Evolutionary conservation across 1,139 yeast genomes (phyloP), one percentile per base, ranked within the genome.

Genomic region (Casaregolazyma suthepensis): DNA sequence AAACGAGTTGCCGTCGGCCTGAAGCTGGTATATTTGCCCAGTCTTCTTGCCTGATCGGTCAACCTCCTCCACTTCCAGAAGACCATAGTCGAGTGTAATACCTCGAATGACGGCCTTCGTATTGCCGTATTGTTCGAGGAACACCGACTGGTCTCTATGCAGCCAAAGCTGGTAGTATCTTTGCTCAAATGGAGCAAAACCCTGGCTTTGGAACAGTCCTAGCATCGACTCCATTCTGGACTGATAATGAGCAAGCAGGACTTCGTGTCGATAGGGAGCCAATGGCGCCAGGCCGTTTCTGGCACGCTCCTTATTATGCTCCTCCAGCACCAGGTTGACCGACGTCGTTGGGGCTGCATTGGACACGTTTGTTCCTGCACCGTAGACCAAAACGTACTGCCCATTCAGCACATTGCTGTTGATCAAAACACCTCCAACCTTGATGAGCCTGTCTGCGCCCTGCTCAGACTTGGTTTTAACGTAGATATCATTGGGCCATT

Each of bases 401-500:
- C 79, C 75, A 23, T 68, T 68, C 42, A 85, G 66, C 50, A 80
- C 80, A 62, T 85, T 88, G 1, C 95, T 85, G 67, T 88, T 91
- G 43, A 91, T 89, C 45, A 94, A 68, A 5, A 93, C 79, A 0
- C 99, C 99, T 1, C 93, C 83, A 2, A 91, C 78, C 66, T 94
- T 94, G 43, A 82, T 80, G 67, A 81, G 87, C 10, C 81, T 80
- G 3, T 55, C 74, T 57, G 37, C 73, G 57, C 48, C 68, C 61
- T 46, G 63, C 48, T 40, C 56, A 13, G 56, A 29, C 18, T 31
- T 0, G 96, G 94, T 82, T 61, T 83, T 69, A 5, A 85, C 81
- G 66, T 88, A 94, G 15, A 93, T 74, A 69, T 94, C 99, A 66
- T 94, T 94, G 5, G 99, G 99, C 99, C 99, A 94, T 66, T 94